Evolutionary conservation across 2,329 filamentous ascomycete species (phyloP), one percentile per base, ranked within the genome.

Genomic region (Pseudomassariella vexata): DNA sequence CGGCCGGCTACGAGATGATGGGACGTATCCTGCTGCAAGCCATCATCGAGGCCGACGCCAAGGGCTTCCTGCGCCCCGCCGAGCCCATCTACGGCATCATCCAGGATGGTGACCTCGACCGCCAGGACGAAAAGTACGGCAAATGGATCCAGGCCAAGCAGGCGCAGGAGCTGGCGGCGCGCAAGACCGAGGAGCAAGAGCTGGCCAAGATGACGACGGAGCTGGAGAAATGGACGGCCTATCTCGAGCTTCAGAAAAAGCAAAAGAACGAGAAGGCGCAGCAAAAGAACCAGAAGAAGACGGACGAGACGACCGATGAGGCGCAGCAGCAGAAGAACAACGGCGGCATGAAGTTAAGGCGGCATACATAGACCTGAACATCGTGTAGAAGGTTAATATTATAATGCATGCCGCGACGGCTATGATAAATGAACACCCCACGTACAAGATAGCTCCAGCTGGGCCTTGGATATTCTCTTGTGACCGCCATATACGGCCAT

Each of bases 1-100:
- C 41, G 7, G 19, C 32, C 4, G 45, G 43, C 3, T 48, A 48
- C 17, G 37, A 41, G 28, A 45, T 32, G 24, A 48, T 48, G 45
- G 44, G 21, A 4, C 34, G 22, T 11, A 39, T 45, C 5, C 39
- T 45, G 24, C 34, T 44, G 9, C 18, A 32, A 8, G 40, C 44
- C 6, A 41, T 46, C 29, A 39, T 44, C 20, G 31, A 38, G 7
- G 44, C 44, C 19, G 28, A 20, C 5, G 23, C 32, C 4, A 41
- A 37, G 18, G 41, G 45, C 1, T 32, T 45, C 16, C 23, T 48
- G 11, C 38, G 28, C 8, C 24, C 35, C 11, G 33, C 33, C 3
- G 30, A 42, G 24, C 34, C 45, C 6, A 35, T 34, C 16, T 36
- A 48, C 18, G 44, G 42, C 10, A 41, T 36, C 16, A 36, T 41